A percentile compares a stretch with the other conserved stretches of the same genome.
These are phyloP conservation scores for Daldinia childiae DNA, from an alignment of 495 filamentous ascomycete genomes.

Conservation along the genomic window DNA sequence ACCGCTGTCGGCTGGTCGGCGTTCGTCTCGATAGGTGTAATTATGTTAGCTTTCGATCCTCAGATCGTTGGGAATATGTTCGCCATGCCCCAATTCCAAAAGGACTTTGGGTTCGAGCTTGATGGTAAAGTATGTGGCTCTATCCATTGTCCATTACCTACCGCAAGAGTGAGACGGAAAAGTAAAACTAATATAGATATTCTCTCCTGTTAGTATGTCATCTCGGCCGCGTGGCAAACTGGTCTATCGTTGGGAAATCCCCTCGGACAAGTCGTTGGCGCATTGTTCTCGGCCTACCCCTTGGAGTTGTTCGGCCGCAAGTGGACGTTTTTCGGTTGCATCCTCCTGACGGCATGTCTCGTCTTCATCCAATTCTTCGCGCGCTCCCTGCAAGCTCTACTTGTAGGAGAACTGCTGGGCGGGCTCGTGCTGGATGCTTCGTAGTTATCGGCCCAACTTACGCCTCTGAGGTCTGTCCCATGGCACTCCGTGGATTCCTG, in stretches of 20 bases:
- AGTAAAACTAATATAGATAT: neutral
- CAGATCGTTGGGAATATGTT: constrained; percentile 57
- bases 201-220: constrained; percentile 43
- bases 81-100: constrained; percentile 56
- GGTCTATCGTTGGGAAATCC: constrained; percentile 58
- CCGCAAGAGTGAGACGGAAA: neutral
- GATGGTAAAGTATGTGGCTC: constrained; percentile 45
- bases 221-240: constrained; percentile 59
- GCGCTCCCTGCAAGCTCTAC: constrained; percentile 52
- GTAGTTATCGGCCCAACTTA: constrained; percentile 68
- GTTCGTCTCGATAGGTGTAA: constrained; percentile 56
- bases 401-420: constrained; percentile 62
- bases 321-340: constrained; percentile 54
- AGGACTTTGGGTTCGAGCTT: constrained; percentile 53
- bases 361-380: constrained; percentile 70
- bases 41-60: constrained; percentile 58
- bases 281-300: constrained; percentile 57
- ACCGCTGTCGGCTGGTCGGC: constrained; percentile 54
- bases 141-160: neutral
- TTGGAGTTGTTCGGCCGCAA: constrained; percentile 58
- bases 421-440: constrained; percentile 64
- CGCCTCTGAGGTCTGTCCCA: constrained; percentile 69
- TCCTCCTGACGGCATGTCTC: constrained; percentile 55
- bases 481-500: constrained; percentile 64
- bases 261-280: constrained; percentile 58